Evolutionary conservation across 345 rosid species (phyloP), one percentile per base, ranked within the genome.

Genomic region (Hypericum androsaemum): DNA sequence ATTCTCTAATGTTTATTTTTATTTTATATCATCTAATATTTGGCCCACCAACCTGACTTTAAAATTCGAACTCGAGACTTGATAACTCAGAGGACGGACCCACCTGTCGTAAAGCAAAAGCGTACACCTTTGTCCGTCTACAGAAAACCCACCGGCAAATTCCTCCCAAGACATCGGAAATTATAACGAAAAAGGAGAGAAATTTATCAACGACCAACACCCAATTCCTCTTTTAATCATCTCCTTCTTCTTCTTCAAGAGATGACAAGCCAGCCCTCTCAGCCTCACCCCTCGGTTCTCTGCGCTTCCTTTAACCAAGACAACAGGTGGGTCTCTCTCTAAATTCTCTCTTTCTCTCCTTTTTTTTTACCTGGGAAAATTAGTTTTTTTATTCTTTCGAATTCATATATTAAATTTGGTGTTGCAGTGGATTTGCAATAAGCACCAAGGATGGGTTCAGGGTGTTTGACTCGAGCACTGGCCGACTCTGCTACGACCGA

Each of bases 301-400:
- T 74, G 75, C 55, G 95, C 79, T 70, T 84, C 97, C 51, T 89
- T 89, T 77, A 84, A 86, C 70, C 97, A 86, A 69, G 90, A 89
- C 70, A 78, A 69, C 64, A 83, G 78, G 97, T 82, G 49, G 32
- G 35, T 9, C 6, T 11, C 8, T 6, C 10, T 1, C 11, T 11
- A 22, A 22, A 22, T 22, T 22, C 32, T 22, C 32, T 5, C 40
- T 43, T 37, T 43, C 11, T 7, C 10, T 5, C 22, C 12, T 10
- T n/a, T 7, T 28, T 6, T 32, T 10, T 32, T 11, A 5, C 7
- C 5, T 6, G 0, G 8, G 12, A 64, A 16, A 32, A 17, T 10
- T 41, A 10, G 22, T 10, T 40, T 59, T 8, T 44, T n/a, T 32
- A 47, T 41, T 41, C 17, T 0, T 42, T 58, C 36, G 35, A 8